Evolutionary conservation across 1,139 yeast species (phyloP), one percentile per base, ranked within the genome.

Genomic region (Lodderomyces orthopsilosis): DNA sequence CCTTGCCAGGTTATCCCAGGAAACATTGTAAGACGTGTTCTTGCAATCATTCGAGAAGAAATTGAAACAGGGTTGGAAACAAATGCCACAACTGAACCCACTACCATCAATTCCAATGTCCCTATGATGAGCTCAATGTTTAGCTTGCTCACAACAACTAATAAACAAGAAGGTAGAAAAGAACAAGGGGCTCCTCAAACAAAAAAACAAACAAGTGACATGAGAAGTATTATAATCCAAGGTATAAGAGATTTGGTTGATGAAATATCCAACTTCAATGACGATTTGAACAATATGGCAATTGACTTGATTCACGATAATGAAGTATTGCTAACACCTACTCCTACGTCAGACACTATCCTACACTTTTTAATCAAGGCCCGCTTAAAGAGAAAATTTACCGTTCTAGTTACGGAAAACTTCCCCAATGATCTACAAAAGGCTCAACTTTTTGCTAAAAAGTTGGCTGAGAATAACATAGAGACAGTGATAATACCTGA

Each of bases 401-500:
- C 96, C 0, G 98, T 94, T 12, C 70, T 93, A 47, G 94, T 93
- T 27, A 87, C 97, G 1, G 98, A 94, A 63, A 84, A 85, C 46
- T 93, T 82, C 63, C 98, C 99, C 15, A 93, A 91, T 63, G 90
- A 85, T 52, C 81, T 87, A 22, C 71, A 74, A 37, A 73, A 71
- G 28, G 88, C 97, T 1, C 96, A 89, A 56, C 71, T 67, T 46
- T 89, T 93, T 62, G 96, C 94, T 15, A 80, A 81, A 55, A 79
- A 78, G 46, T 75, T 94, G 51, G 85, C 95, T 1, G 84, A 82
- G 46, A 89, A 93, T 46, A 88, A 93, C 44, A 89, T 94, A 44
- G 96, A 90, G 51, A 84, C 97, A 1, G 86, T 90, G 2, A 77
- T 94, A 43, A 87, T 94, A 39, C 98, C 98, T 0, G 99, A 94